Evolutionary conservation across 768 basidiomycete species (phyloP).

Genomic region (Tephrocybe sp.): DNA sequence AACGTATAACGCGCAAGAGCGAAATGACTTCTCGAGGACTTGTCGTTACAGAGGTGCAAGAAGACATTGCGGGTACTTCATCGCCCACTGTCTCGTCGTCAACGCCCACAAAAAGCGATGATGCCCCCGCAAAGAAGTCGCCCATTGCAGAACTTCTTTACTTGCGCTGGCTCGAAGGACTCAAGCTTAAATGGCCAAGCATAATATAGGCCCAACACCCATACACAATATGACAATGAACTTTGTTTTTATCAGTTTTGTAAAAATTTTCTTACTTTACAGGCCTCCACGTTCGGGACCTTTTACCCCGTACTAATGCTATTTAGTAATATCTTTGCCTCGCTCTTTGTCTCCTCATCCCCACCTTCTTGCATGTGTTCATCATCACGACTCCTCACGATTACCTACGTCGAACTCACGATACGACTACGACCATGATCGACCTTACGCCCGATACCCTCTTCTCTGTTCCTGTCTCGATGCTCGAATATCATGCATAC

Average conservation of each 20-base stretch:
- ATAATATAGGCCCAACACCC: slow-evolving; percentile 35
- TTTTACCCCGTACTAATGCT: neutral
- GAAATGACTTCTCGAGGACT: slow-evolving; percentile 85
- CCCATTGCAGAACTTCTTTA: slow-evolving; percentile 96
- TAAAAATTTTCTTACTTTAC: neutral
- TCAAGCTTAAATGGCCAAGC: slow-evolving; percentile 88
- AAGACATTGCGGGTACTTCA: slow-evolving; percentile 58
- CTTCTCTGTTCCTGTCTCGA: neutral
- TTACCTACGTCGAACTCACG: slow-evolving; percentile 1
- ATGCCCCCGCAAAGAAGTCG: slow-evolving; percentile 59
- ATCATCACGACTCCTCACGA: slow-evolving; percentile 8
- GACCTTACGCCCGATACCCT: slow-evolving; percentile 8
- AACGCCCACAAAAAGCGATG: slow-evolving; percentile 30
- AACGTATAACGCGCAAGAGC: slow-evolving; percentile 73
- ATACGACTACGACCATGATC: slow-evolving; percentile 1
- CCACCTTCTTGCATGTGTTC: slow-evolving; percentile 1
- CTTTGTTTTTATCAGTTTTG: neutral
- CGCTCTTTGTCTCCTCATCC: neutral
- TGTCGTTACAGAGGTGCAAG: slow-evolving; percentile 78
- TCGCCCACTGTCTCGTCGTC: slow-evolving; percentile 27
- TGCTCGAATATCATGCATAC: neutral
- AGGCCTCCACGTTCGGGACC: neutral
- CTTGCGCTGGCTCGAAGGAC: slow-evolving; percentile 92
- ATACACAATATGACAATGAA: neutral
- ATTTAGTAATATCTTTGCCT: neutral